Conservation (phyloP, 306 rosid genomes). For the Neltuma alba region DNA sequence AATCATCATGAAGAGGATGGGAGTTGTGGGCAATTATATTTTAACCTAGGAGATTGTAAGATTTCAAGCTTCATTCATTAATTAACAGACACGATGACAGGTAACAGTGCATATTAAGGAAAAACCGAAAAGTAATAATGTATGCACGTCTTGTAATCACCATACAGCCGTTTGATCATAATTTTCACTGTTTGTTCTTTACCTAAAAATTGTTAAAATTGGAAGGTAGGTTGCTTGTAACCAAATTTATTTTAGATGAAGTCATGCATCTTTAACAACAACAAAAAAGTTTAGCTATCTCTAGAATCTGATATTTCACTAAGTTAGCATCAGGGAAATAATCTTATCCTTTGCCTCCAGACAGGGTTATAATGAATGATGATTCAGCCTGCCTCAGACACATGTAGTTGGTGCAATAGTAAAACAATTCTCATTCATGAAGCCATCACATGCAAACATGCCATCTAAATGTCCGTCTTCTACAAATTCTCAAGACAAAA, state of each 20-base stretch:
- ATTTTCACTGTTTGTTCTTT: conserved; percentile 5
- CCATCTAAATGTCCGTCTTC: conserved; percentile 3
- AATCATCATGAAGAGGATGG: background rate
- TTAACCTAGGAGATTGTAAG: background rate
- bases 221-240: background rate
- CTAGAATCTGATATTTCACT: background rate
- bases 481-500: background rate
- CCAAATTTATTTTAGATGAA: background rate
- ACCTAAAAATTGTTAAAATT: background rate
- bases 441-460: background rate
- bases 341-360: background rate
- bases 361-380: background rate
- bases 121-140: background rate
- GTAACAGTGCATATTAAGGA: background rate
- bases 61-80: background rate
- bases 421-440: no score
- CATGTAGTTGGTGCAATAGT: no score
- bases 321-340: conserved; percentile 7
- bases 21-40: background rate
- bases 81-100: background rate
- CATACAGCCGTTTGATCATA: background rate
- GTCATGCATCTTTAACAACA: background rate
- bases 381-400: no score
- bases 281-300: background rate
- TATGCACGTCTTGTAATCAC: background rate